Percentiles rank a stretch among this genome's conserved stretches.
Conservation (phyloP, 192 early-diverging fungal species). For the Linnemannia zychae region DNA sequence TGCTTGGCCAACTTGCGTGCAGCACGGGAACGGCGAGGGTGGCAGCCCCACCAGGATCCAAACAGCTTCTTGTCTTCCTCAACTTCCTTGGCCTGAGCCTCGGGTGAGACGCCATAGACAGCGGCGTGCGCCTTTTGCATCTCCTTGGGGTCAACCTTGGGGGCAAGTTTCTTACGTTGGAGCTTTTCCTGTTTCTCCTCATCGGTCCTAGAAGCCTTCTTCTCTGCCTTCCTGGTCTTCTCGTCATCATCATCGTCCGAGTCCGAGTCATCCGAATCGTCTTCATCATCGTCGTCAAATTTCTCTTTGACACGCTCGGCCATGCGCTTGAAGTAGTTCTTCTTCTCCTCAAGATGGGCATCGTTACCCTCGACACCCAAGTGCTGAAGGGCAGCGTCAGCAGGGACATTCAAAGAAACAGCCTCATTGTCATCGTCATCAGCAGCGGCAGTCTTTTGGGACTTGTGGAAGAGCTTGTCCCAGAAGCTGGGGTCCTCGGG, state of each 20-base stretch:
- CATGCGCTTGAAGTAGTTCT: slow-evolving; percentile 51
- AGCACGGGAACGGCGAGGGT: slow-evolving; percentile 45
- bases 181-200: slow-evolving; percentile 29
- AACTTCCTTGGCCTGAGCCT: not conserved
- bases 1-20: slow-evolving; percentile 51
- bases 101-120: slow-evolving; percentile 15
- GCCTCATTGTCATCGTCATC: slow-evolving; percentile 26
- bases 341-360: slow-evolving; percentile 24
- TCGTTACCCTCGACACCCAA: slow-evolving; percentile 46
- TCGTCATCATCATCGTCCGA: slow-evolving; percentile 41
- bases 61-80: slow-evolving; percentile 47
- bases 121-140: slow-evolving; percentile 50
- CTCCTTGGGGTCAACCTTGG: slow-evolving; percentile 56
- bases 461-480: slow-evolving; percentile 41
- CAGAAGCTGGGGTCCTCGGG: slow-evolving; percentile 36
- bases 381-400: slow-evolving; percentile 41
- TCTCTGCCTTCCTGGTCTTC: slow-evolving; percentile 6
- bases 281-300: slow-evolving; percentile 49
- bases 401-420: slow-evolving; percentile 45
- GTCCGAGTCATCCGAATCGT: slow-evolving; percentile 8
- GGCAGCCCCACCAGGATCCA: slow-evolving; percentile 55
- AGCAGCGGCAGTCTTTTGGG: not conserved
- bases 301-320: slow-evolving; percentile 46
- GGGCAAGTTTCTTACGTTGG: slow-evolving; percentile 34
- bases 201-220: slow-evolving; percentile 28